phyloP scores from a whole-genome alignment of 2,329 filamentous ascomycete genomes.

The Verticillium dahliae region DNA sequence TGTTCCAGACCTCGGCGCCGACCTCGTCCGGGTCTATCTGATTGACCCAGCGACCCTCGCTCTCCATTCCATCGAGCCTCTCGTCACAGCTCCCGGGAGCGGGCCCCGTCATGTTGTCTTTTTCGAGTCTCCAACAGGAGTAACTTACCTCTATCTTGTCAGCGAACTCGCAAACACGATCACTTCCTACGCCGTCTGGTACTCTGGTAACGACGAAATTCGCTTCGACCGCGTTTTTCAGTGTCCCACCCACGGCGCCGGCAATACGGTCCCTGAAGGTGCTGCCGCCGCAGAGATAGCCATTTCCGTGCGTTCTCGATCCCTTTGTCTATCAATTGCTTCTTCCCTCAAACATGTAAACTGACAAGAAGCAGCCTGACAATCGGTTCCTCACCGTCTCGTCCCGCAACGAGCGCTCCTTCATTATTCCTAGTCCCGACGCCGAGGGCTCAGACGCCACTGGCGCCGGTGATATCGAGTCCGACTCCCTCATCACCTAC shows the following conservation, averaged over 20 bases:
- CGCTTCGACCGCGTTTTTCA: conserved; percentile 38
- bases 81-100: conserved; percentile 40
- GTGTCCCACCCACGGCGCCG: conserved; percentile 41
- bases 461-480: conserved; percentile 30
- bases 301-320: conserved; percentile 45
- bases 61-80: conserved; percentile 30
- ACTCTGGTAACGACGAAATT: conserved; percentile 34
- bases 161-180: conserved; percentile 55
- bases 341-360: background rate
- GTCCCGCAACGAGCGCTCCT: conserved; percentile 56
- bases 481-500: conserved; percentile 61
- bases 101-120: conserved; percentile 64
- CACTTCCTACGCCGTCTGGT: conserved; percentile 48
- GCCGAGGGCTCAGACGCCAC: conserved; percentile 13
- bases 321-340: background rate
- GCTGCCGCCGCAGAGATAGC: conserved; percentile 49
- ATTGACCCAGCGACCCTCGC: conserved; percentile 41
- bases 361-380: conserved; percentile 37
- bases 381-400: conserved; percentile 59
- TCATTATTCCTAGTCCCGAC: conserved; percentile 41
- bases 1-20: conserved; percentile 60
- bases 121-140: conserved; percentile 28
- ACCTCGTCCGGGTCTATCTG: conserved; percentile 51
- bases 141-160: conserved; percentile 53
- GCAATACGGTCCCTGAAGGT: conserved; percentile 28